Conservation (phyloP, 768 basidiomycete genomes). For the Albatrellus ellisii region DNA sequence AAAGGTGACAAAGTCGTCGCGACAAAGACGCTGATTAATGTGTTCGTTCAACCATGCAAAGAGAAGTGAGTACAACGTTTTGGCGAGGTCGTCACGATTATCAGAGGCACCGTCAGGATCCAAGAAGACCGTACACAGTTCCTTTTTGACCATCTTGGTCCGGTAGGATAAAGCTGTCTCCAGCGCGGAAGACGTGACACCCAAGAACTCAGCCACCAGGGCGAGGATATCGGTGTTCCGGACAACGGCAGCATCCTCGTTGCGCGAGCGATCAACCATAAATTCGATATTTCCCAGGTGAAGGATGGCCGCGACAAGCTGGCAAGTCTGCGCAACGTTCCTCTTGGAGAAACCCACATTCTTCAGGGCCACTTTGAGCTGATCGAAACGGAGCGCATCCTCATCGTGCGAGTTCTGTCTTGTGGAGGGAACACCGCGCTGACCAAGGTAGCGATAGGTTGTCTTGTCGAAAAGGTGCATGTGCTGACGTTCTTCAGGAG, state of each 20-base stretch:
- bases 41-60: conserved; percentile 96
- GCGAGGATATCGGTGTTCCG: conserved; percentile 73
- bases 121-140: conserved; percentile 93
- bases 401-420: conserved; percentile 47
- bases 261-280: conserved; percentile 64
- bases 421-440: conserved; percentile 35
- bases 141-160: conserved; percentile 87
- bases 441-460: conserved; percentile 79
- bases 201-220: conserved; percentile 85
- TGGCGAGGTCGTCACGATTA: conserved; percentile 89
- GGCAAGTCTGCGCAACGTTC: conserved; percentile 91
- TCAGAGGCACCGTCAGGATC: conserved; percentile 89
- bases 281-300: conserved; percentile 97
- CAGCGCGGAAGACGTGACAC: conserved; percentile 57
- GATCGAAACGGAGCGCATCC: conserved; percentile 82
- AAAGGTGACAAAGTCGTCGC: conserved; percentile 85
- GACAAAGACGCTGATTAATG: conserved; percentile 90
- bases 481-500: conserved; percentile 77
- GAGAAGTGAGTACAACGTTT: conserved; percentile 84
- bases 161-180: conserved; percentile 82
- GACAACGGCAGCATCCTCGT: conserved; percentile 89
- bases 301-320: conserved; percentile 88
- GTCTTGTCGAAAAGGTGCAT: conserved; percentile 73
- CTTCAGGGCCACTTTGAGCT: conserved; percentile 91
- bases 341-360: conserved; percentile 87